Evolutionary conservation across 1,284 basidiomycete genomes (phyloP).

Genomic region (Ganoderma leucocontextum): DNA sequence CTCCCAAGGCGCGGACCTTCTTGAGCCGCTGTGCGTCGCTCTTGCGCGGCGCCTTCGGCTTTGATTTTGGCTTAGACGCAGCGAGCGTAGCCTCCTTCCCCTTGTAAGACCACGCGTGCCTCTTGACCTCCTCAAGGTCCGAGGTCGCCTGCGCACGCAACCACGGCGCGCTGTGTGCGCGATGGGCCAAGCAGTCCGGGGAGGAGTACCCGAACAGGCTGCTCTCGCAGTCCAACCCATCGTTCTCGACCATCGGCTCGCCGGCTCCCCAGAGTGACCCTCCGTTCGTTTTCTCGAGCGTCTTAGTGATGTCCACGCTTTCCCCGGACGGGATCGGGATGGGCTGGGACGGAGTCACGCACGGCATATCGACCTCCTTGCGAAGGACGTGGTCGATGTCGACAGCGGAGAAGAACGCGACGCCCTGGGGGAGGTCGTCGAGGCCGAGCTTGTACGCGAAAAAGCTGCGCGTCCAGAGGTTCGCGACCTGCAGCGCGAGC

Average conservation of each 20-base stretch:
- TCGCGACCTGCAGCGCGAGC: slow-evolving; percentile 95
- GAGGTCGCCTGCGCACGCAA: slow-evolving; percentile 77
- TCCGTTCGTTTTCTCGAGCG: slow-evolving; percentile 72
- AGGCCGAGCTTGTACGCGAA: slow-evolving; percentile 95
- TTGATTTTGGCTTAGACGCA: slow-evolving; percentile 20
- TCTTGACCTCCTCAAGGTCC: slow-evolving; percentile 73
- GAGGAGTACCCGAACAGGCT: slow-evolving; percentile 55
- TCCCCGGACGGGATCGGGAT: slow-evolving; percentile 86
- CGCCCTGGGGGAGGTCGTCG: slow-evolving; percentile 93
- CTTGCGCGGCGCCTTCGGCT: slow-evolving; percentile 4
- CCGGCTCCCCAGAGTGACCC: slow-evolving; percentile 71
- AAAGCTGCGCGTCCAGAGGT: slow-evolving; percentile 93
- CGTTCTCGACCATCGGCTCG: slow-evolving; percentile 54
- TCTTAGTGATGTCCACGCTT: slow-evolving; percentile 77
- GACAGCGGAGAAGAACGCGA: slow-evolving; percentile 97
- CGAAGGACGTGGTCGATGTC: slow-evolving; percentile 92
- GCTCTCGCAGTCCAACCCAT: slow-evolving; percentile 30
- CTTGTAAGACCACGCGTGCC: slow-evolving; percentile 61
- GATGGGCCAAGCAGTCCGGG: slow-evolving; percentile 69
- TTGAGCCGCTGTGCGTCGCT: slow-evolving; percentile 30
- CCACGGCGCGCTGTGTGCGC: slow-evolving; percentile 68
- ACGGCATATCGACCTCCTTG: slow-evolving; percentile 97
- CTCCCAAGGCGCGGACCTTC: slow-evolving; percentile 33
- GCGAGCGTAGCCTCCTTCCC: slow-evolving; percentile 38
- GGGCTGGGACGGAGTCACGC: slow-evolving; percentile 94